Base-by-base conservation (phyloP, 768 basidiomycete genomes). In the Boletus sensibilis region DNA sequence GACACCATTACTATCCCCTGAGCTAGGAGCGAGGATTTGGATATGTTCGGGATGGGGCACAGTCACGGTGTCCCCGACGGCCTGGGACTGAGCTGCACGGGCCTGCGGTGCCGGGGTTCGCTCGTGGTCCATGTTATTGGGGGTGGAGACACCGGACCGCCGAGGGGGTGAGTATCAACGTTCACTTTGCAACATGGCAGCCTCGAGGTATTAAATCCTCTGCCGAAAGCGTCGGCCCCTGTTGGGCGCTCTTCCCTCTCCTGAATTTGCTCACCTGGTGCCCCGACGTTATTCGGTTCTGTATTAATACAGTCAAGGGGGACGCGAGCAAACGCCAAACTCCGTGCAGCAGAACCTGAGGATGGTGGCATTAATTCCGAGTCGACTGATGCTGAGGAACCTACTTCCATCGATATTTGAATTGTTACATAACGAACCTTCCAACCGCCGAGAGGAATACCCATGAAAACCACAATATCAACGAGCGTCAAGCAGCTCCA, bases 121-220 rank as follows among this genome's bases (percentile, higher is more conserved):
- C 2, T 42, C 53, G 13, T 14, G 44, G 44, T 69, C 61, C 68
- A 69, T 69, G 34, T 7, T 49, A 14, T 46, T 23, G 34, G 39
- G 5, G 35, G 52, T n/a, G 37, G 49, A 14, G 40, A 41, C 14
- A 23, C 29, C 10, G 39, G 38, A 13, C 25, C 37, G 3, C 35
- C 29, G 18, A 34, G 21, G 42, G 21, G 52, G 13, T 12, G 23
- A n/a, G 43, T 27, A 25, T 23, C 45, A 35, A 43, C 29, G 38
- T 40, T 20, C 39, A 31, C 21, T 7, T 6, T 29, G 35, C 37
- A 39, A n/a, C 53, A 54, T 45, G 52, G 46, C 7, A 51, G 8
- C 54, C 56, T 47, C 48, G 51, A 54, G 56, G n/a, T 20, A 12
- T 37, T 54, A 50, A 40, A 51, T 48, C 20, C 2, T 7, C 27